phyloP scores from a whole-genome alignment of 2,329 filamentous ascomycete genomes.

The Colletotrichum sp. region DNA sequence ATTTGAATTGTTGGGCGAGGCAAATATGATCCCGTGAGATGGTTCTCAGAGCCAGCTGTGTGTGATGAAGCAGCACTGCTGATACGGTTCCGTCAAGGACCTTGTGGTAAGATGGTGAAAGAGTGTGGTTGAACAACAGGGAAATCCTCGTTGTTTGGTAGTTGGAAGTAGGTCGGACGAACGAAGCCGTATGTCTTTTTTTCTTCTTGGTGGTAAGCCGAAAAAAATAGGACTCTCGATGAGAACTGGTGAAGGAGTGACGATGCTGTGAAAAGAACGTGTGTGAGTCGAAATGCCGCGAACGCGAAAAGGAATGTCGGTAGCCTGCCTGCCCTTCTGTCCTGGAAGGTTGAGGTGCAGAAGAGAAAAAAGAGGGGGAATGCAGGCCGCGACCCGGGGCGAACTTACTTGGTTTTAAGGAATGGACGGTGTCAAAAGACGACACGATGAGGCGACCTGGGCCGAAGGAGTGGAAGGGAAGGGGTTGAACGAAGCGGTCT shows the following conservation, averaged over 20 bases:
- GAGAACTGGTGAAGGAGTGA: constrained; percentile 20
- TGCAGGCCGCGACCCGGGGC: constrained; percentile 4
- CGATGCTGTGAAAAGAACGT: constrained; percentile 18
- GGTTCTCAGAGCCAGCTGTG: constrained; percentile 23
- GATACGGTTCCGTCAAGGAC: constrained; percentile 28
- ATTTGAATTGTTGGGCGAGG: constrained; percentile 1
- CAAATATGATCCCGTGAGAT: constrained; percentile 14
- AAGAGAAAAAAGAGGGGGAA: constrained; percentile 2
- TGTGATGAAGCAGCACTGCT: constrained; percentile 27
- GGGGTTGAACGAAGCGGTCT: constrained; percentile 26
- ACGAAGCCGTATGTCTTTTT: constrained; percentile 15
- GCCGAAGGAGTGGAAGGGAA: constrained; percentile 15
- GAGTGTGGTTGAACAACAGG: constrained; percentile 27
- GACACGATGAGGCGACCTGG: constrained; percentile 19
- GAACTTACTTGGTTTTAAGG: constrained; percentile 18
- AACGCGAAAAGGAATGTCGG: constrained; percentile 16
- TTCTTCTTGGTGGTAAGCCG: constrained; percentile 9
- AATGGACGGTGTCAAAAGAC: constrained; percentile 22
- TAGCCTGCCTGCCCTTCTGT: constrained; percentile 22
- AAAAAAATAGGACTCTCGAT: constrained; percentile 15
- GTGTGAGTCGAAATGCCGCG: background rate
- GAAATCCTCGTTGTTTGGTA: constrained; percentile 13
- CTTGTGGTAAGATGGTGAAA: constrained; percentile 17
- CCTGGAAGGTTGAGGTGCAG: constrained; percentile 23
- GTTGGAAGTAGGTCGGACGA: constrained; percentile 20